Evolutionary conservation across 768 basidiomycete genomes (phyloP), one percentile per base, ranked within the genome.

Genomic region (Phlebiopsis flavidoalba): DNA sequence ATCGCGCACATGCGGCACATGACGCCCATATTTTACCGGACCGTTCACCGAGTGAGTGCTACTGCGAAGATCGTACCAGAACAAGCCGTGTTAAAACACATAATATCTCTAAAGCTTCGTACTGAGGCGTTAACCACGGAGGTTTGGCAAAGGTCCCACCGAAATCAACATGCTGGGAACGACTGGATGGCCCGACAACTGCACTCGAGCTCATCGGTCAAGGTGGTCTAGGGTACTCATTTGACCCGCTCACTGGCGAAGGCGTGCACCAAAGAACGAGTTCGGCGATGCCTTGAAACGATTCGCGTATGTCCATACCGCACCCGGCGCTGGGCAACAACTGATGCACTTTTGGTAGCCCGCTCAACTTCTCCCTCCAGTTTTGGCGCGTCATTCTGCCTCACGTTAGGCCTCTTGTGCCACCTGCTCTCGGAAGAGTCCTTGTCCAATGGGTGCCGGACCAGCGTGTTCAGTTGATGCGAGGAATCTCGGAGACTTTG

Each of bases 401-500:
- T 8, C 53, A 64, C 19, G 21, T 64, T 26, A 31, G 17, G 6
- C 58, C 57, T 17, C 21, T 67, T 5, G 62, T 65, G 11, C 65
- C 67, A 5, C 67, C 70, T 0, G 58, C 60, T 31, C 65, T 80
- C 46, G 67, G 75, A 11, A 69, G 75, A n/a, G 71, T 67, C 51
- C 8, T 79, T 0, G 65, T 78, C 0, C 65, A 75, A 49, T 33
- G 66, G 22, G 55, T 75, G 14, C 80, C 80, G 1, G 72, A 67
- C 57, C 65, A 66, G 51, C 53, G 61, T 7, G 51, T 79, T 5
- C 73, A 74, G 24, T 55, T 63, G 0, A 36, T 80, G 14, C 68
- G 73, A 19, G 69, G 71, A 11, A 67, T 79, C n/a, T 60, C 74
- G 0, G 76, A 76, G 52, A 64, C 70, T 0, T 70, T 82, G 63